A percentile compares a stretch with the other conserved stretches of the same genome.
phyloP scores from a whole-genome alignment of 1,139 yeast species.

The Groenewaldozyma auringiensis region DNA sequence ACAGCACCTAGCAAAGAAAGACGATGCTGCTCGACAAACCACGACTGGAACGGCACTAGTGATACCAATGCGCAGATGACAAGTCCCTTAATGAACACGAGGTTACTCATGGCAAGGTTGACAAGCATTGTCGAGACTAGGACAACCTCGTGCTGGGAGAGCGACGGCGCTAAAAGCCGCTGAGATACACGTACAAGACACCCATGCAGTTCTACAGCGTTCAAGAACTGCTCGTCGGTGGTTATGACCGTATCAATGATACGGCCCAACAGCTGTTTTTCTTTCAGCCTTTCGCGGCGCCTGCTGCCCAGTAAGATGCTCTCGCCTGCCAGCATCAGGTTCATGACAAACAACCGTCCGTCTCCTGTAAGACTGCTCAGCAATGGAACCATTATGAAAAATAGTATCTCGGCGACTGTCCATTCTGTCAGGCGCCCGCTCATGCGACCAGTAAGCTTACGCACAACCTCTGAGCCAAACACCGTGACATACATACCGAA shows the following conservation, averaged over 20 bases:
- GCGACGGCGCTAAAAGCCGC: constrained; percentile 17
- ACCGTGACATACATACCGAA: background rate
- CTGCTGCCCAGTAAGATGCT: background rate
- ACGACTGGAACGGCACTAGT: constrained; percentile 15
- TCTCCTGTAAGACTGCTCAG: background rate
- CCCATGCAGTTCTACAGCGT: constrained; percentile 19
- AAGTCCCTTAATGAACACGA: constrained; percentile 11
- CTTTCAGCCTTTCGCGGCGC: background rate
- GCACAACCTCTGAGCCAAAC: background rate
- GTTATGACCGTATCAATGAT: background rate
- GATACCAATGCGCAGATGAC: constrained; percentile 17
- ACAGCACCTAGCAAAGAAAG: constrained; percentile 12
- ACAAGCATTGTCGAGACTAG: constrained; percentile 19
- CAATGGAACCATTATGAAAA: background rate
- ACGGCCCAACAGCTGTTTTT: background rate
- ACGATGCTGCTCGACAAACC: constrained; percentile 13
- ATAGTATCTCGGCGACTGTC: background rate
- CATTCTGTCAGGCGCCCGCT: background rate
- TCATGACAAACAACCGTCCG: background rate
- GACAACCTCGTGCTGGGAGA: constrained; percentile 19
- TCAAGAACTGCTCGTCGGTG: background rate
- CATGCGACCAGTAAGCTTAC: background rate
- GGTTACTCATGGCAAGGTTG: constrained; percentile 11
- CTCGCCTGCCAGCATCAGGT: background rate
- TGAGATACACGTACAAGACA: constrained; percentile 10